Percentiles rank a stretch among this genome's conserved stretches.
Evolutionary conservation across 768 basidiomycete genomes (phyloP).

Genomic region (Royoungia palumana): DNA sequence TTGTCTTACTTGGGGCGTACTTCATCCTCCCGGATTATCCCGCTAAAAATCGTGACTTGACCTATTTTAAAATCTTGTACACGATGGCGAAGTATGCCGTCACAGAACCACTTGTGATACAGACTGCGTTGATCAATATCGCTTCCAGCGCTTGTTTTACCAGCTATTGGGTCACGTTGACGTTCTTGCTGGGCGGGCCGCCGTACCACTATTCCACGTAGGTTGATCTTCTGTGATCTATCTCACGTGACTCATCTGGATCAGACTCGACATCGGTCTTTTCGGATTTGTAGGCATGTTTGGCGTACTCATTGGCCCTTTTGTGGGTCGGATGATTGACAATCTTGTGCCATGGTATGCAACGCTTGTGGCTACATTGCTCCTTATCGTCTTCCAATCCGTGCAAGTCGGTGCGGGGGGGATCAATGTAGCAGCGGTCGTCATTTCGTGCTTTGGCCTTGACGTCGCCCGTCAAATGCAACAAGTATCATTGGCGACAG

Average conservation of each 20-base stretch:
- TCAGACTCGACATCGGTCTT: conserved; percentile 58
- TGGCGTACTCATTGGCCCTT: conserved; percentile 65
- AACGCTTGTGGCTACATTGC: conserved; percentile 51
- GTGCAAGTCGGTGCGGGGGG: conserved; percentile 72
- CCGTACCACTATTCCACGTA: conserved; percentile 77
- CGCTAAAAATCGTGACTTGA: conserved; percentile 60
- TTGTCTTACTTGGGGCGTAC: conserved; percentile 59
- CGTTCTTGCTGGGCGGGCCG: conserved; percentile 74
- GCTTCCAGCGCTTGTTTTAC: conserved; percentile 56
- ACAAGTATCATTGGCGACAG: conserved; percentile 63
- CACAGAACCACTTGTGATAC: conserved; percentile 77
- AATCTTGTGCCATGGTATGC: conserved; percentile 75
- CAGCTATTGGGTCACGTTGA: conserved; percentile 71
- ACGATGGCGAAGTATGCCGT: conserved; percentile 75
- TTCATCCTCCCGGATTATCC: conserved; percentile 80
- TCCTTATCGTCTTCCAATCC: conserved; percentile 49
- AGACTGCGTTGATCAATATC: conserved; percentile 60
- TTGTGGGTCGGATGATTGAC: conserved; percentile 69
- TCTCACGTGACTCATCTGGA: background rate
- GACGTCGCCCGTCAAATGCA: conserved; percentile 73
- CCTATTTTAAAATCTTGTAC: conserved; percentile 65
- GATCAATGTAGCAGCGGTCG: conserved; percentile 64
- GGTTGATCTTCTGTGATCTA: conserved; percentile 9
- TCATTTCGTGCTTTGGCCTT: conserved; percentile 66
- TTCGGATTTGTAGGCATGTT: conserved; percentile 74